Percentiles rank a stretch among this genome's conserved stretches.
Conservation (phyloP, 2,329 filamentous ascomycete genomes). For the Chaetomiaceae sp. region DNA sequence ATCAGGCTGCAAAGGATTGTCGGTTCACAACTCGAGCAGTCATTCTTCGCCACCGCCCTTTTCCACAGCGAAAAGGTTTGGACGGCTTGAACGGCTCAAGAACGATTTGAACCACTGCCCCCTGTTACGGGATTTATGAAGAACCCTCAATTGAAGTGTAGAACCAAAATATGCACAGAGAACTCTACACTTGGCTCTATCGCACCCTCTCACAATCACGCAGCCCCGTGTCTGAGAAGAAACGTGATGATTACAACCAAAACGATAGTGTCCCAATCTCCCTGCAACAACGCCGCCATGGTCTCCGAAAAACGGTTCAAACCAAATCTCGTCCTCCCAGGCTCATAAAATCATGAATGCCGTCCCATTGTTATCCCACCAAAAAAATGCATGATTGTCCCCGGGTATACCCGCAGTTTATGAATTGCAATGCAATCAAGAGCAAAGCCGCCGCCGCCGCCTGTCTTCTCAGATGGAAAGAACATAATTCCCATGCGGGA, state of each 20-base stretch:
- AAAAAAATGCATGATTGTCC: slow-evolving; percentile 16
- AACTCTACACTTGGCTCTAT: background rate
- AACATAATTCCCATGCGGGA: slow-evolving; percentile 70
- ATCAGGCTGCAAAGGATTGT: background rate
- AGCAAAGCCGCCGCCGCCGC: slow-evolving; percentile 23
- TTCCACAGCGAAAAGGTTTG: no score
- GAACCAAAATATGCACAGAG: background rate
- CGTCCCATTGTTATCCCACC: slow-evolving; percentile 14
- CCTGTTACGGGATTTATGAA: no score
- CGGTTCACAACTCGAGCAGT: background rate
- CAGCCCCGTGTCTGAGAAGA: background rate
- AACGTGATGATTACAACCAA: background rate
- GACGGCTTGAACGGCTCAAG: no score
- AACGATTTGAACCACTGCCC: no score
- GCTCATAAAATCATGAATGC: slow-evolving; percentile 23
- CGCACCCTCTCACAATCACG: background rate
- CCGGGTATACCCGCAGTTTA: slow-evolving; percentile 19
- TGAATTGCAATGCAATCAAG: slow-evolving; percentile 27
- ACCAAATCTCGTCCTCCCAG: slow-evolving; percentile 6
- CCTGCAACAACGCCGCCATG: slow-evolving; percentile 1
- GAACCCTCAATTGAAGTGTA: background rate
- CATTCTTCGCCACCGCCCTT: background rate
- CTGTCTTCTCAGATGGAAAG: slow-evolving; percentile 58
- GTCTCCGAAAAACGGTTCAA: slow-evolving; percentile 3
- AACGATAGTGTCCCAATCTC: background rate